Percentiles rank a stretch among this genome's conserved stretches.
These are phyloP conservation scores for Fusarium multiceps DNA, from an alignment of 2,329 filamentous ascomycete species.

Conservation along the genomic window DNA sequence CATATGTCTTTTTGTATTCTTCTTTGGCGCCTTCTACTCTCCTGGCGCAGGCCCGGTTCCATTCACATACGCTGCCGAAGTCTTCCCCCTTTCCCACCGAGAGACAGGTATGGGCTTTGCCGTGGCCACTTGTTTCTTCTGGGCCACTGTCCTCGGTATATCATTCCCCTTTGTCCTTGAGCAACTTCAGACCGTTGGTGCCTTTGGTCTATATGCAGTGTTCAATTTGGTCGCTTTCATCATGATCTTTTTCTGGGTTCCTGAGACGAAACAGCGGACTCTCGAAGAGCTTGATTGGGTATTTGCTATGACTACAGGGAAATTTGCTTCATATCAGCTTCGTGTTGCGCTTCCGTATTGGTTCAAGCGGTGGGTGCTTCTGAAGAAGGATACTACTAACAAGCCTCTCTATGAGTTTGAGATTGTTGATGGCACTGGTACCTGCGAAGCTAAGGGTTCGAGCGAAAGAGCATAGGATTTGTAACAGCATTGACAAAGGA, in stretches of 20 bases:
- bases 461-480: background rate
- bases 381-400: slow-evolving; percentile 42
- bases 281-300: slow-evolving; percentile 56
- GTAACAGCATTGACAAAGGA: background rate
- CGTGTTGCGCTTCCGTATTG: slow-evolving; percentile 50
- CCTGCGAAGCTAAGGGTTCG: background rate
- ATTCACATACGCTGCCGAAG: slow-evolving; percentile 63
- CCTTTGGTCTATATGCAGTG: slow-evolving; percentile 70
- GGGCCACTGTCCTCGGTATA: slow-evolving; percentile 47
- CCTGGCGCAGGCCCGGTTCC: slow-evolving; percentile 52
- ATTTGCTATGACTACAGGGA: slow-evolving; percentile 50
- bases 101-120: slow-evolving; percentile 52
- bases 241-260: slow-evolving; percentile 72
- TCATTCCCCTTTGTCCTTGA: slow-evolving; percentile 60
- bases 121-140: slow-evolving; percentile 48
- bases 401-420: slow-evolving; percentile 48
- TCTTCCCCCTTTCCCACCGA: slow-evolving; percentile 65
- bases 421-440: background rate
- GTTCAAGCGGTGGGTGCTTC: slow-evolving; percentile 47
- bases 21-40: slow-evolving; percentile 59
- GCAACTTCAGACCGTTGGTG: slow-evolving; percentile 53
- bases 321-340: slow-evolving; percentile 51
- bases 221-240: slow-evolving; percentile 70
- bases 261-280: slow-evolving; percentile 62
- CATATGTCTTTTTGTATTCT: slow-evolving; percentile 62